These are phyloP conservation scores for Chlorella sp. DNA, from an alignment of 139 green algal genomes.

Conservation along the genomic window DNA sequence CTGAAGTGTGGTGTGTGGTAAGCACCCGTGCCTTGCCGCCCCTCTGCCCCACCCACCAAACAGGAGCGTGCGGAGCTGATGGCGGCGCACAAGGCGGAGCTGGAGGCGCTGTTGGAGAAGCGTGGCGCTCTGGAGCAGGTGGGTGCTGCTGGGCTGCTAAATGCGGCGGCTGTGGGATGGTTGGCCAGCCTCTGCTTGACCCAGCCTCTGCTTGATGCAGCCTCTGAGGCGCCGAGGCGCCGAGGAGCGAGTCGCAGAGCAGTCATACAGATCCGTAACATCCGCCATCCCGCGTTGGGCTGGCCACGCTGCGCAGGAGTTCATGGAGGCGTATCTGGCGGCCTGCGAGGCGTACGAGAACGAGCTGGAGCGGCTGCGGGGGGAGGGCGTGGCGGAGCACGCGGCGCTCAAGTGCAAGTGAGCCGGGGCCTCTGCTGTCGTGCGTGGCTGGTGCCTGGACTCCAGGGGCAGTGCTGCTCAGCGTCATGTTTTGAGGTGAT, in stretches of 20 bases:
- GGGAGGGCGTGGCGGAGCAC: constrained; percentile 4
- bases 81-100: constrained; percentile 4
- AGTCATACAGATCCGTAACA: too few relatives aligned
- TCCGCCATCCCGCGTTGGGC: too few relatives aligned
- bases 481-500: neutral
- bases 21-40: too few relatives aligned
- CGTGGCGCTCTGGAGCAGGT: constrained; percentile 20
- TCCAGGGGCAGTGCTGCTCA: neutral
- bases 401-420: constrained; percentile 22
- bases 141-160: too few relatives aligned
- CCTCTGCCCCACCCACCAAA: too few relatives aligned
- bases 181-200: too few relatives aligned
- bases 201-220: too few relatives aligned
- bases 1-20: too few relatives aligned
- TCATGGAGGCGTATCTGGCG: constrained; percentile 35
- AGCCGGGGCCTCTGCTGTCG: neutral
- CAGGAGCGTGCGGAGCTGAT: constrained; percentile 33
- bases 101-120: constrained; percentile 26
- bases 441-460: neutral
- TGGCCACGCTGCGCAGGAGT: neutral
- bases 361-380: constrained; percentile 29
- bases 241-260: too few relatives aligned
- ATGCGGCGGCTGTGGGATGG: too few relatives aligned
- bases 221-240: too few relatives aligned
- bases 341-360: constrained; percentile 34